Conservation (phyloP, 306 rosid species). For the Gastrolobium villosum region DNA sequence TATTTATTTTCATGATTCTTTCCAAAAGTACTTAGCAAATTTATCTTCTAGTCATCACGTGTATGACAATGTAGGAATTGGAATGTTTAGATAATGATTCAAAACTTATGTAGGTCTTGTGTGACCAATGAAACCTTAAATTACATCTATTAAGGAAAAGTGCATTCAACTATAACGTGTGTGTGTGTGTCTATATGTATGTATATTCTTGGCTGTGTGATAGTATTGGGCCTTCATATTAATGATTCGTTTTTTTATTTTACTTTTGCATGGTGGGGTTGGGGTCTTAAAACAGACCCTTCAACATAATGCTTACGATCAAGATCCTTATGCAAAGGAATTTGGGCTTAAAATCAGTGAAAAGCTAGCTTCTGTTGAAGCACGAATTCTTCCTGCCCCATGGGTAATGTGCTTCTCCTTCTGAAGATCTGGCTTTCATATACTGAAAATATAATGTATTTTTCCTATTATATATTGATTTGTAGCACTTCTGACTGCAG, state of each 20-base stretch:
- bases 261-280: constrained; percentile 15
- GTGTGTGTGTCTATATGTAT: neutral
- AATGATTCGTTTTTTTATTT: neutral
- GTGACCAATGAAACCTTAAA: neutral
- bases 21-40: constrained; percentile 9
- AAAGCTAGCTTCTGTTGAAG: constrained; percentile 90
- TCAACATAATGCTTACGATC: constrained; percentile 80
- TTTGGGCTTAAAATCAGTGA: constrained; percentile 91
- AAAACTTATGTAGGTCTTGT: neutral
- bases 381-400: constrained; percentile 95
- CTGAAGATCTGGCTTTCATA: constrained; percentile 19
- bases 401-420: constrained; percentile 70
- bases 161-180: constrained; percentile 6
- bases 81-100: constrained; percentile 13
- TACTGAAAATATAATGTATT: constrained; percentile 4
- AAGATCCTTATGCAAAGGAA: constrained; percentile 93
- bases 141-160: constrained; percentile 6
- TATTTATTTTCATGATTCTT: neutral
- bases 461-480: constrained; percentile 28
- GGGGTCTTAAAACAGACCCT: constrained; percentile 60
- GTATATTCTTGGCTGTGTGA: neutral
- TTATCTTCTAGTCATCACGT: constrained; percentile 9
- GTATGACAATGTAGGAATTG: neutral
- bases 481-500: constrained; percentile 56
- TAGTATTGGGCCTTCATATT: constrained; percentile 31